Conservation (phyloP, 176 grass and related monocot genomes). For the Aegilops speltoides region DNA sequence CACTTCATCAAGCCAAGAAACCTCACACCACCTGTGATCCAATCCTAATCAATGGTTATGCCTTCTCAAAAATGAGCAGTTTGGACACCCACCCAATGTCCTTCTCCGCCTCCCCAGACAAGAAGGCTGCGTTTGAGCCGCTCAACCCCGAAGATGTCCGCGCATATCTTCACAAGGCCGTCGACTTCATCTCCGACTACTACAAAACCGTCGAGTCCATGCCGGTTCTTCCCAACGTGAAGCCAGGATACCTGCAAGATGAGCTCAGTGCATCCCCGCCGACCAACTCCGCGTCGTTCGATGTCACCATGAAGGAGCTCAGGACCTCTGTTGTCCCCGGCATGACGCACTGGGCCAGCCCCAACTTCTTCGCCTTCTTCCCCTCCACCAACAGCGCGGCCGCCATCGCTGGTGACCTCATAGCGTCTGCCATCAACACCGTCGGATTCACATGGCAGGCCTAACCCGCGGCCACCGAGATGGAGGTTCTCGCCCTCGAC, state of each 20-base stretch:
- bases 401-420: neutral
- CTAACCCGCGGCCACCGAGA: neutral
- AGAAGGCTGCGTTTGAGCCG: neutral
- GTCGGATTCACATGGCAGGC: conserved; percentile 3
- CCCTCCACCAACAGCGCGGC: neutral
- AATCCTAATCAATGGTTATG: too few relatives aligned
- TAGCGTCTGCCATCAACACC: neutral
- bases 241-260: neutral
- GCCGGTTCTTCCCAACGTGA: neutral
- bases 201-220: neutral
- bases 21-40: neutral
- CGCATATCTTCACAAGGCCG: neutral
- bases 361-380: conserved; percentile 5
- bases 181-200: conserved; percentile 11
- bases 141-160: neutral
- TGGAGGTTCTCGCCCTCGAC: neutral
- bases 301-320: neutral
- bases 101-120: neutral
- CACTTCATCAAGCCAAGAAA: neutral
- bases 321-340: neutral
- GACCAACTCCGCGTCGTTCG: neutral
- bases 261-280: neutral
- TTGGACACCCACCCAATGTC: neutral
- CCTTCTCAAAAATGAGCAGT: neutral
- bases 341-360: conserved; percentile 11